A percentile compares a stretch with the other conserved stretches of the same genome.
These are phyloP conservation scores for Metarhizium sp. DNA, from an alignment of 2,329 filamentous ascomycete species.

Conservation along the genomic window DNA sequence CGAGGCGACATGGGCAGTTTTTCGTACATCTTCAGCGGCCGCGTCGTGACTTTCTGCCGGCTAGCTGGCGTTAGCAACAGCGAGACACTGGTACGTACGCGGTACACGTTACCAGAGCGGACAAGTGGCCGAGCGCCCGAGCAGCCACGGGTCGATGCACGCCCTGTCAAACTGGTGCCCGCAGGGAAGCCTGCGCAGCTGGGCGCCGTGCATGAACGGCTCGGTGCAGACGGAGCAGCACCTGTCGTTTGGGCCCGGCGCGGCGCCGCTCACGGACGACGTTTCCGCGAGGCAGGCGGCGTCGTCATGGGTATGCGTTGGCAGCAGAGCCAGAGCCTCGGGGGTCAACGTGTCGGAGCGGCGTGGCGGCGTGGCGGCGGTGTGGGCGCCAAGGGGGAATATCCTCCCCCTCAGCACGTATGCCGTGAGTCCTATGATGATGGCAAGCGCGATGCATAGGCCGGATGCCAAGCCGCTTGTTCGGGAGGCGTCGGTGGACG, in stretches of 20 bases:
- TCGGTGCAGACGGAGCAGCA: conserved; percentile 5
- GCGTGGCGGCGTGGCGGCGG: background rate
- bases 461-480: background rate
- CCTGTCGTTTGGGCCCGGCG: background rate
- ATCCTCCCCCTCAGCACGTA: background rate
- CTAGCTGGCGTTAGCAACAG: background rate
- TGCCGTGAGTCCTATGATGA: background rate
- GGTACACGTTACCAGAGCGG: conserved; percentile 2
- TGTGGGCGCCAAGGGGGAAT: background rate
- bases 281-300: background rate
- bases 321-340: background rate
- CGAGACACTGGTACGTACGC: background rate
- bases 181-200: conserved; percentile 2
- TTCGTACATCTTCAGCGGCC: background rate
- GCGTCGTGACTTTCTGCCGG: background rate
- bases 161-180: conserved; percentile 3
- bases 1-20: background rate
- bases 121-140: conserved; percentile 2
- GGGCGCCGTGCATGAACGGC: background rate
- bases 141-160: conserved; percentile 5
- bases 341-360: background rate
- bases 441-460: background rate
- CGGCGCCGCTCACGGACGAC: background rate
- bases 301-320: background rate
- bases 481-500: background rate